A percentile compares a stretch with the other conserved stretches of the same genome.
Evolutionary conservation across 148 eudicot species (phyloP).

Genomic region (Vaccinium darrowii): DNA sequence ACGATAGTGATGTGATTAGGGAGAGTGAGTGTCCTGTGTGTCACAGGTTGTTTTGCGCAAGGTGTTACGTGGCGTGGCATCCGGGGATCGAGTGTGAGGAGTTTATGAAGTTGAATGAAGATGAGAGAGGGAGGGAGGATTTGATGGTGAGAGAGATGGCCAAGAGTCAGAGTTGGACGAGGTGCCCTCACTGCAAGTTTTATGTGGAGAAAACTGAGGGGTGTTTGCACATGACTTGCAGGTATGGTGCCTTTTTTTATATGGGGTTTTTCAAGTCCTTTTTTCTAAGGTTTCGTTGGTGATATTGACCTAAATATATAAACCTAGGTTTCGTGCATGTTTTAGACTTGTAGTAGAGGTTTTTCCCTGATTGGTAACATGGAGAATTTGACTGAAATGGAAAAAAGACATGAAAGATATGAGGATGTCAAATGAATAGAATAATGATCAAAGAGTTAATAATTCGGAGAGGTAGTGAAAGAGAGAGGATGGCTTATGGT

Average conservation of each 20-base stretch:
- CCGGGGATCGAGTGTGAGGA: slow-evolving; percentile 46
- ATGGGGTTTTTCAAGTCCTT: no score
- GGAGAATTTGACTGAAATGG: background rate
- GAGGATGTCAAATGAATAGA: background rate
- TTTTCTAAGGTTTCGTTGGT: no score
- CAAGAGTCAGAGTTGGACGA: slow-evolving; percentile 49
- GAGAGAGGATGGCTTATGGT: background rate
- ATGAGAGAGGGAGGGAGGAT: slow-evolving; percentile 48
- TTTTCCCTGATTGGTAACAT: background rate
- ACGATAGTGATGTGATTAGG: slow-evolving; percentile 2
- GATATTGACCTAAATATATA: no score
- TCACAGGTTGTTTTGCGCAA: slow-evolving; percentile 53
- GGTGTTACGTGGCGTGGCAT: slow-evolving; percentile 63
- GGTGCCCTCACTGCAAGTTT: slow-evolving; percentile 48
- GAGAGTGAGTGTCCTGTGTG: slow-evolving; percentile 51
- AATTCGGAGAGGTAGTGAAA: background rate
- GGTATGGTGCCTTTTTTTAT: slow-evolving; percentile 25
- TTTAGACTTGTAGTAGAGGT: no score
- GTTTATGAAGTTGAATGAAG: slow-evolving; percentile 33
- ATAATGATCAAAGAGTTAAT: background rate
- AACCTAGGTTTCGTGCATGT: no score
- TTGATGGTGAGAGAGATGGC: slow-evolving; percentile 55
- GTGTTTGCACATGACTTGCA: slow-evolving; percentile 60
- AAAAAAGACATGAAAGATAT: background rate
- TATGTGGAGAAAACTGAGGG: slow-evolving; percentile 60